These are phyloP conservation scores for Chionographis japonica DNA, from an alignment of 106 monocot genomes.

Conservation along the genomic window DNA sequence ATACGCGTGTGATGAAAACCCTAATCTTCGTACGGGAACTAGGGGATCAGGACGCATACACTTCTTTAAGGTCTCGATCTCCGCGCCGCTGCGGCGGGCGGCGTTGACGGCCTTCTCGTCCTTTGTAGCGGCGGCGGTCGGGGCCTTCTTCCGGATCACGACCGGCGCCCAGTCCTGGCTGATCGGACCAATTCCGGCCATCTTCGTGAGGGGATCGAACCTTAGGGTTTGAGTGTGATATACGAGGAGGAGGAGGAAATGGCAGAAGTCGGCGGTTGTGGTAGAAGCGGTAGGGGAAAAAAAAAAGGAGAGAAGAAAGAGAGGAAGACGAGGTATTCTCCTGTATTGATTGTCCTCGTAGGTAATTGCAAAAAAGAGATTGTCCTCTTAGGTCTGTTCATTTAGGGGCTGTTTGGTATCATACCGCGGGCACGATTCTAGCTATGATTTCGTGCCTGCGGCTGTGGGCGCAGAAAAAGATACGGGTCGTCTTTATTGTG, in stretches of 20 bases:
- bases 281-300: not conserved
- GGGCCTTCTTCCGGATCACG: constrained; percentile 92
- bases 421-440: no score
- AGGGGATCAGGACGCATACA: constrained; percentile 26
- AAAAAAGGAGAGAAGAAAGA: not conserved
- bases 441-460: no score
- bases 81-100: constrained; percentile 86
- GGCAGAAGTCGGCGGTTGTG: not conserved
- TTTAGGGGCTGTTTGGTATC: no score
- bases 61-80: constrained; percentile 88
- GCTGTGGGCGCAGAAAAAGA: no score
- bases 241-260: not conserved
- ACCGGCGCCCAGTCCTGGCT: constrained; percentile 90
- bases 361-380: no score
- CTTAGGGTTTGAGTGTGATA: not conserved
- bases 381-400: no score
- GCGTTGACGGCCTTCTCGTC: constrained; percentile 99
- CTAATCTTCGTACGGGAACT: not conserved
- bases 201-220: constrained; percentile 1
- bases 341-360: no score
- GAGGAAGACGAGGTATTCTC: no score
- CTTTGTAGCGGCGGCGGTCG: constrained; percentile 87
- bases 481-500: no score
- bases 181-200: constrained; percentile 84
- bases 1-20: not conserved